phyloP scores from a whole-genome alignment of 1,139 yeast genomes.

The Suhomyces wounanorum region DNA sequence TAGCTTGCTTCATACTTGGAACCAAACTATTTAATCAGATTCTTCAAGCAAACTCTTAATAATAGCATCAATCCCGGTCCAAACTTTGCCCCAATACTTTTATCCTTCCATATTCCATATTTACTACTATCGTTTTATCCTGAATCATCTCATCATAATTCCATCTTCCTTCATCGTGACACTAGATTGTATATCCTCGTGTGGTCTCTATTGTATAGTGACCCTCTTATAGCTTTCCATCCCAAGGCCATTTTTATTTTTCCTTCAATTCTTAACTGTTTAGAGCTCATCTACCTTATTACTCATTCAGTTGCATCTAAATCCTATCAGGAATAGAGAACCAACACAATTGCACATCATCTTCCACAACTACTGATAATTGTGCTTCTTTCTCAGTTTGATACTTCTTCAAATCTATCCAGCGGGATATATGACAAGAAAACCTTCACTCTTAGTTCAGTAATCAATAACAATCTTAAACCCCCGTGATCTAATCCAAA shows the following conservation, averaged over 20 bases:
- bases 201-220: background rate
- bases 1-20: conserved; percentile 9
- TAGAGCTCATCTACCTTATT: background rate
- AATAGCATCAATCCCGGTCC: background rate
- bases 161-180: background rate
- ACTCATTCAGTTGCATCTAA: conserved; percentile 1
- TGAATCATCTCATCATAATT: background rate
- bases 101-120: background rate
- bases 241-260: background rate
- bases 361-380: background rate
- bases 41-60: conserved; percentile 16
- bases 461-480: background rate
- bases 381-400: background rate
- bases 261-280: conserved; percentile 1
- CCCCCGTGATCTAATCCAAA: background rate
- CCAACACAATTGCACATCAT: background rate
- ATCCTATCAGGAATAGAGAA: background rate
- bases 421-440: background rate
- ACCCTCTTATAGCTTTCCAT: background rate
- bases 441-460: background rate
- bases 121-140: background rate
- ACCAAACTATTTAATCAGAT: conserved; percentile 8
- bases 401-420: background rate
- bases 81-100: background rate
- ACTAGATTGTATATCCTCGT: background rate